Conservation (phyloP, 768 basidiomycete genomes). For the Mycena rebaudengoi region DNA sequence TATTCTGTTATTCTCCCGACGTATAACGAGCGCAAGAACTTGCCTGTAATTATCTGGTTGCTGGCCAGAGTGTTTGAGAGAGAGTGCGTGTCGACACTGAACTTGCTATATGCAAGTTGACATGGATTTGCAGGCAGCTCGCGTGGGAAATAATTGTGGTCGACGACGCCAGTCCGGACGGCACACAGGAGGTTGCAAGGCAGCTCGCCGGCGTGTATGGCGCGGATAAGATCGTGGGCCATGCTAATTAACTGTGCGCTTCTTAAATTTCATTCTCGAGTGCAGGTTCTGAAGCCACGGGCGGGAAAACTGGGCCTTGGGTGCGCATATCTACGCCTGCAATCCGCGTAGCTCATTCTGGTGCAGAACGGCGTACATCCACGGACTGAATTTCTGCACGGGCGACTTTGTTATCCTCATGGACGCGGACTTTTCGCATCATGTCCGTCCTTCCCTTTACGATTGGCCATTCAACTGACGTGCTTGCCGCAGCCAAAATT, state of each 20-base stretch:
- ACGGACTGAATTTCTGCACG: constrained; percentile 87
- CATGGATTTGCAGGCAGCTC: constrained; percentile 57
- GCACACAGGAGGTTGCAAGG: constrained; percentile 87
- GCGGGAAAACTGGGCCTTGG: constrained; percentile 92
- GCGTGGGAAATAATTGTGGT: constrained; percentile 92
- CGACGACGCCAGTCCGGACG: constrained; percentile 93
- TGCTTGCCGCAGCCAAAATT: constrained; percentile 79
- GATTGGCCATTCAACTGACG: background rate
- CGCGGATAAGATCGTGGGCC: constrained; percentile 79
- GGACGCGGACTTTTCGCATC: constrained; percentile 97
- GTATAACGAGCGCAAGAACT: constrained; percentile 92
- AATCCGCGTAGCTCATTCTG: background rate
- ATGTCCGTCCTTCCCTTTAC: constrained; percentile 58
- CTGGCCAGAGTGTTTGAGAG: constrained; percentile 79
- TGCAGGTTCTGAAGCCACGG: constrained; percentile 83
- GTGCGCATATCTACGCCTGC: constrained; percentile 47
- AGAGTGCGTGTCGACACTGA: constrained; percentile 59
- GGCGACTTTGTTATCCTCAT: constrained; percentile 97
- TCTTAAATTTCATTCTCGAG: constrained; percentile 8
- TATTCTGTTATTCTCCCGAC: constrained; percentile 95
- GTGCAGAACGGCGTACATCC: constrained; percentile 88
- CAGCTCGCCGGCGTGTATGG: constrained; percentile 85
- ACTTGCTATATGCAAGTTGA: constrained; percentile 12
- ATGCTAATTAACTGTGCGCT: constrained; percentile 21
- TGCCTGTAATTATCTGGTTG: constrained; percentile 89